These are phyloP conservation scores for Lipomyces sp. DNA, from an alignment of 805 yeast species.

Conservation along the genomic window DNA sequence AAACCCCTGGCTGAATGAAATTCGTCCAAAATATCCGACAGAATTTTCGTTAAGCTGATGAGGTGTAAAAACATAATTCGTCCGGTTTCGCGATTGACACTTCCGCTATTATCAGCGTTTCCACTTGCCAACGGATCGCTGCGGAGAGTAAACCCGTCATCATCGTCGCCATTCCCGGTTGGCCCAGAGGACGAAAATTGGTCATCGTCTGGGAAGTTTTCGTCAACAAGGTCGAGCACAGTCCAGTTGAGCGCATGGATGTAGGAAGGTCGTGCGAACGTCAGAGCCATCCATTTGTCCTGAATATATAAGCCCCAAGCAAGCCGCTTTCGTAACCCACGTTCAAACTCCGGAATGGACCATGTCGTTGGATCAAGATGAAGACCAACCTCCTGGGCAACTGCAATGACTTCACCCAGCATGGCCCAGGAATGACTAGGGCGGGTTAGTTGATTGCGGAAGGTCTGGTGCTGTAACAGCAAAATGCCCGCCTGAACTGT, in stretches of 20 bases:
- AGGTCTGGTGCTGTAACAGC: conserved; percentile 47
- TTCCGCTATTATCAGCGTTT: conserved; percentile 18
- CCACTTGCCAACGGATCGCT: background rate
- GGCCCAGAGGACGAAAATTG: conserved; percentile 9
- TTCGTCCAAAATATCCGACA: conserved; percentile 36
- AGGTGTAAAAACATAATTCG: conserved; percentile 37
- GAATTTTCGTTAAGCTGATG: conserved; percentile 36
- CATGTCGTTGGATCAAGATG: conserved; percentile 88
- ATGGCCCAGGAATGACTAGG: conserved; percentile 71
- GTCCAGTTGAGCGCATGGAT: conserved; percentile 75
- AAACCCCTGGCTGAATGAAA: conserved; percentile 28
- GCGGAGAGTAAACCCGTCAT: conserved; percentile 2
- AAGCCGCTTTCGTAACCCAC: conserved; percentile 77
- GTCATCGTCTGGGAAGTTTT: conserved; percentile 26
- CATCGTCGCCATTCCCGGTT: conserved; percentile 9
- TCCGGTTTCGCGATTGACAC: conserved; percentile 31
- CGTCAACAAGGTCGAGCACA: conserved; percentile 58
- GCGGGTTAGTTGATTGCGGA: conserved; percentile 36
- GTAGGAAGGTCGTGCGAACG: conserved; percentile 83
- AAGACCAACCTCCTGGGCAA: conserved; percentile 86
- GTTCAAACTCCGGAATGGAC: conserved; percentile 94
- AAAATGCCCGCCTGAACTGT: conserved; percentile 44
- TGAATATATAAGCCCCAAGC: conserved; percentile 96
- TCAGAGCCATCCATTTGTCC: conserved; percentile 84
- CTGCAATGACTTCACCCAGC: conserved; percentile 63